Evolutionary conservation across 1,284 basidiomycete genomes (phyloP).

Genomic region (Tremellales sp.): DNA sequence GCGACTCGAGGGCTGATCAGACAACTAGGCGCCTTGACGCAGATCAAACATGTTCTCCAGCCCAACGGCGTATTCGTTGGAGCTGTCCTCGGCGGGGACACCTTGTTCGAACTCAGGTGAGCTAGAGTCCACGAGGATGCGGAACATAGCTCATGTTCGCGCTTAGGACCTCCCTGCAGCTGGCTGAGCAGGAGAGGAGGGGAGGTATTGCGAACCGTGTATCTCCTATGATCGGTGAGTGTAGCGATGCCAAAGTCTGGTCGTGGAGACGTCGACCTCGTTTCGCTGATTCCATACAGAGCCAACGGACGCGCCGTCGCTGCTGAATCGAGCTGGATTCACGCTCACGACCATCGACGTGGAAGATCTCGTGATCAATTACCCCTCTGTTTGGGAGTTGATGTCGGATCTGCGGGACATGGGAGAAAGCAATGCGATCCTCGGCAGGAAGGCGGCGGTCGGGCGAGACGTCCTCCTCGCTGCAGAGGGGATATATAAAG

Average conservation of each 20-base stretch:
- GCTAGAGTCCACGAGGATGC: conserved; percentile 1
- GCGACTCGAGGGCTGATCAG: not conserved
- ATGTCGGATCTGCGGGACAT: conserved; percentile 89
- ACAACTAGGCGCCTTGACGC: conserved; percentile 70
- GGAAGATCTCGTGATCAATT: conserved; percentile 86
- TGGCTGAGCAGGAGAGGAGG: conserved; percentile 90
- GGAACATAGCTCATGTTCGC: not conserved
- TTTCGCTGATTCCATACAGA: conserved; percentile 55
- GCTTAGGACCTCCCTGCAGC: conserved; percentile 61
- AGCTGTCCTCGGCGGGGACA: conserved; percentile 93
- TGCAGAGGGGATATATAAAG: conserved; percentile 89
- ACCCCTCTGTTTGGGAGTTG: conserved; percentile 95
- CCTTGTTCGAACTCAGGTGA: conserved; percentile 89
- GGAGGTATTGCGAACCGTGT: conserved; percentile 93
- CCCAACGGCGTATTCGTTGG: conserved; percentile 95
- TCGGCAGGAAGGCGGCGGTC: conserved; percentile 66
- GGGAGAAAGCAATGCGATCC: conserved; percentile 92
- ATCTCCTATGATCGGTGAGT: conserved; percentile 91
- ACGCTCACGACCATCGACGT: conserved; percentile 90
- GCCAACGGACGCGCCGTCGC: conserved; percentile 82
- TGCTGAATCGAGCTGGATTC: conserved; percentile 89
- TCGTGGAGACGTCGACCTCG: not conserved
- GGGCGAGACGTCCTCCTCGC: conserved; percentile 84
- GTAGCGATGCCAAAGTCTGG: not conserved
- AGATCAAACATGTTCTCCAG: conserved; percentile 77